Evolutionary conservation across 768 basidiomycete genomes (phyloP).

Genomic region (Podaxis sp.): DNA sequence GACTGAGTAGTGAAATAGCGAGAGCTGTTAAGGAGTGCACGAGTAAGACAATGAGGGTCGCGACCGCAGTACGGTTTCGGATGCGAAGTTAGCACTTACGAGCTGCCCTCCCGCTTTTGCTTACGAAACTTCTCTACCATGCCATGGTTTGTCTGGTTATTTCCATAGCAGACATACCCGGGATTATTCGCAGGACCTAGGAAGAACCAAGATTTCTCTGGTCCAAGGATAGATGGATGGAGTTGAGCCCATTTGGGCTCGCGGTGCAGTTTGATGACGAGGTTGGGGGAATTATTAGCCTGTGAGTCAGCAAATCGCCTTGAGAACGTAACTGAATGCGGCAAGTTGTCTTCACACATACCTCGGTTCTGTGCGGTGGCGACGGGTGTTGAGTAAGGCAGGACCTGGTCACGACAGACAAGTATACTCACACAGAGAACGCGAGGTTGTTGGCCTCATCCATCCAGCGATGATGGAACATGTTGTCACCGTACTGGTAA

Average conservation of each 20-base stretch:
- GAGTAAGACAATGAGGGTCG: slow-evolving; percentile 7
- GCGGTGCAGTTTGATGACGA: slow-evolving; percentile 46
- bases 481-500: slow-evolving; percentile 13
- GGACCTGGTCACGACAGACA: background rate
- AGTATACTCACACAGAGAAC: slow-evolving; percentile 11
- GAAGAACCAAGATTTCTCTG: slow-evolving; percentile 73
- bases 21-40: slow-evolving; percentile 42
- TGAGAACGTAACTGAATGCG: background rate
- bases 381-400: background rate
- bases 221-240: slow-evolving; percentile 75
- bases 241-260: slow-evolving; percentile 70
- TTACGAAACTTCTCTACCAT: slow-evolving; percentile 63
- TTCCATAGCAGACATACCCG: slow-evolving; percentile 72
- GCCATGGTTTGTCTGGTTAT: slow-evolving; percentile 47
- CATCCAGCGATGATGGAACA: slow-evolving; percentile 11
- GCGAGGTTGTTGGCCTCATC: slow-evolving; percentile 4
- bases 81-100: slow-evolving; percentile 42
- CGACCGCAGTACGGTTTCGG: background rate
- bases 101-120: slow-evolving; percentile 57
- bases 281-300: slow-evolving; percentile 14
- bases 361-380: slow-evolving; percentile 9
- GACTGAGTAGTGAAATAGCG: slow-evolving; percentile 73
- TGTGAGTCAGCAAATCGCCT: background rate
- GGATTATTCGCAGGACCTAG: slow-evolving; percentile 63
- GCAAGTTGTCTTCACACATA: slow-evolving; percentile 1